A percentile compares a stretch with the other conserved stretches of the same genome.
These are phyloP conservation scores for Saururus chinensis DNA, from an alignment of 164 flowering plant genomes.

Conservation along the genomic window DNA sequence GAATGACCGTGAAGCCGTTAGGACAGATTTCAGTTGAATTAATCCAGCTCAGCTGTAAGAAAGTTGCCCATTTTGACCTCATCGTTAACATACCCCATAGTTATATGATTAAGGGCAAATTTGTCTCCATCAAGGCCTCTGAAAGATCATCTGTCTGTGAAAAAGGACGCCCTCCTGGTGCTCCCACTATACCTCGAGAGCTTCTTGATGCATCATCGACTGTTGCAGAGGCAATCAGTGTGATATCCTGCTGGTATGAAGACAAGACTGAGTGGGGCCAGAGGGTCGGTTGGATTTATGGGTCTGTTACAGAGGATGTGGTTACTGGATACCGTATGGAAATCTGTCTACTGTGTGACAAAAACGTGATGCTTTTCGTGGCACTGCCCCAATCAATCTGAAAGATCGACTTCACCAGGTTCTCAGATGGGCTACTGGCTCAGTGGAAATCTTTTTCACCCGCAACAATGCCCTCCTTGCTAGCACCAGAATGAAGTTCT, in stretches of 20 bases:
- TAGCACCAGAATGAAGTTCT: constrained; percentile 42
- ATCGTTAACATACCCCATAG: too few relatives aligned
- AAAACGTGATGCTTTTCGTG: constrained; percentile 72
- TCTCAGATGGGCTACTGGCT: constrained; percentile 91
- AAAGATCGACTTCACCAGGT: constrained; percentile 83
- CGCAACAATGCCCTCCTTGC: constrained; percentile 73
- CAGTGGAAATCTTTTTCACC: constrained; percentile 82
- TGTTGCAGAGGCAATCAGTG: constrained; percentile 69
- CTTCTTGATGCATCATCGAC: constrained; percentile 71
- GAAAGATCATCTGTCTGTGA: constrained; percentile 49
- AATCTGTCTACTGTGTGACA: constrained; percentile 75
- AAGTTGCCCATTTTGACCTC: too few relatives aligned
- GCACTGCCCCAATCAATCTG: constrained; percentile 81
- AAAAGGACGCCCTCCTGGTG: constrained; percentile 39
- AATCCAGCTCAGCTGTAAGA: too few relatives aligned
- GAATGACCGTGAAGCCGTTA: too few relatives aligned
- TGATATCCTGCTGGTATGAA: constrained; percentile 72
- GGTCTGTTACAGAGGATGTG: constrained; percentile 83
- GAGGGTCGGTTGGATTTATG: constrained; percentile 78
- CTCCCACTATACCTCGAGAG: constrained; percentile 54
- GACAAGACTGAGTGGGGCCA: constrained; percentile 87
- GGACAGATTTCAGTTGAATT: too few relatives aligned
- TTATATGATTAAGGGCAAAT: too few relatives aligned
- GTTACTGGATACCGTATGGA: constrained; percentile 78
- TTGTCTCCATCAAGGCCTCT: too few relatives aligned